Evolutionary conservation across 2,329 filamentous ascomycete genomes (phyloP).

Genomic region (Aspergillus sp.): DNA sequence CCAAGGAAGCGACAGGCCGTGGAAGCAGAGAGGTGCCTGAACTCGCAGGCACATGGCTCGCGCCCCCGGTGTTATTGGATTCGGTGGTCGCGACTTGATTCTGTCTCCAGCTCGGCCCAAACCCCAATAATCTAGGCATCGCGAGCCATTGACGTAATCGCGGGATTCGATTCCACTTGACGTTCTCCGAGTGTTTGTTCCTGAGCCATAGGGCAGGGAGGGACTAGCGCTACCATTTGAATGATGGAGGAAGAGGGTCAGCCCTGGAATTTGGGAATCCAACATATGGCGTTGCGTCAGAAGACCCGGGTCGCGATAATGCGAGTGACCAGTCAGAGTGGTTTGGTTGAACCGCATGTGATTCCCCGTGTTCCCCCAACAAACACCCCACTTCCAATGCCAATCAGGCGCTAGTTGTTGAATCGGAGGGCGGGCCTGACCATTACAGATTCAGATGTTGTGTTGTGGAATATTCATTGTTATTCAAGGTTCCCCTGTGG

Average conservation of each 20-base stretch:
- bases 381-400: constrained; percentile 1
- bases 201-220: constrained; percentile 9
- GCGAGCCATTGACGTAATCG: constrained; percentile 14
- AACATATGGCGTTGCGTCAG: background rate
- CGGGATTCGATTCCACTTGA: constrained; percentile 1
- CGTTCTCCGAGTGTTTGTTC: background rate
- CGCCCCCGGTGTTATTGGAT: constrained; percentile 4
- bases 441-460: no score
- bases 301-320: background rate
- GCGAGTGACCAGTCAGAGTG: constrained; percentile 1
- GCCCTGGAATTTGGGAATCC: background rate
- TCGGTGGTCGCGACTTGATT: constrained; percentile 8
- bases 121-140: constrained; percentile 21
- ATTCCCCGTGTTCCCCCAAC: constrained; percentile 19
- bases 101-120: constrained; percentile 15
- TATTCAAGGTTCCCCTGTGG: no score
- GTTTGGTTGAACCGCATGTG: constrained; percentile 19
- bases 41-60: constrained; percentile 27
- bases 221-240: background rate
- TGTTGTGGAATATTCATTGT: no score
- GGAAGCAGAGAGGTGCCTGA: constrained; percentile 43
- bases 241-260: background rate
- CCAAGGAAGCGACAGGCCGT: constrained; percentile 42
- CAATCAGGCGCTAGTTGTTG: background rate
- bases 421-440: background rate